Percentiles rank a stretch among this genome's conserved stretches.
phyloP scores from a whole-genome alignment of 345 rosid species.

The Ailanthus altissimus region DNA sequence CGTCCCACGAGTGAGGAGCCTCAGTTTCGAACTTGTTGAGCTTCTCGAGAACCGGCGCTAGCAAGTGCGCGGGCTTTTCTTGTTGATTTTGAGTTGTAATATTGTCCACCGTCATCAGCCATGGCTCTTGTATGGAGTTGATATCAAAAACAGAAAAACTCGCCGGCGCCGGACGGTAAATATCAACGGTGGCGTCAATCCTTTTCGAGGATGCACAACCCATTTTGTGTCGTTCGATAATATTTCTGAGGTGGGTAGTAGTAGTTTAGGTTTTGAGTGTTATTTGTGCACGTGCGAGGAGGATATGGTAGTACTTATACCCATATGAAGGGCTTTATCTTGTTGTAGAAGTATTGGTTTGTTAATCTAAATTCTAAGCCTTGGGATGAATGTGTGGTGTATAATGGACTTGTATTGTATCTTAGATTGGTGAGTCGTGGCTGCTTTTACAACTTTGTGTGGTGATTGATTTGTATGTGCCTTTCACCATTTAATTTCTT shows the following conservation, averaged over 20 bases:
- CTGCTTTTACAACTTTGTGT: neutral
- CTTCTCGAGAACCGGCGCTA: slow-evolving; percentile 52
- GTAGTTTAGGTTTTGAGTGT: neutral
- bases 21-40: slow-evolving; percentile 51
- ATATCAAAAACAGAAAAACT: slow-evolving; percentile 81
- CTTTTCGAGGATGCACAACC: slow-evolving; percentile 81
- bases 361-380: neutral
- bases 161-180: slow-evolving; percentile 74
- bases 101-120: slow-evolving; percentile 42
- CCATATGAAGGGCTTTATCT: neutral
- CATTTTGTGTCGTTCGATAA: slow-evolving; percentile 35
- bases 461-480: neutral
- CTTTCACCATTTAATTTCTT: no score
- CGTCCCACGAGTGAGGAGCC: slow-evolving; percentile 90
- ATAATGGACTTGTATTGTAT: neutral
- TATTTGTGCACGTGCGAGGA: no score
- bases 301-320: neutral
- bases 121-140: slow-evolving; percentile 82
- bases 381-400: slow-evolving; percentile 18
- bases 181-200: slow-evolving; percentile 53
- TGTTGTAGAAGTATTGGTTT: neutral
- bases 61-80: slow-evolving; percentile 44
- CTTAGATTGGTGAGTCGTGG: neutral
- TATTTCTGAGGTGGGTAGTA: no score
- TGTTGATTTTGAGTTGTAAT: slow-evolving; percentile 28